Percentiles rank a stretch among this genome's conserved stretches.
phyloP scores from a whole-genome alignment of 1,139 yeast species.

The Sugiyamaella xylanicola region DNA sequence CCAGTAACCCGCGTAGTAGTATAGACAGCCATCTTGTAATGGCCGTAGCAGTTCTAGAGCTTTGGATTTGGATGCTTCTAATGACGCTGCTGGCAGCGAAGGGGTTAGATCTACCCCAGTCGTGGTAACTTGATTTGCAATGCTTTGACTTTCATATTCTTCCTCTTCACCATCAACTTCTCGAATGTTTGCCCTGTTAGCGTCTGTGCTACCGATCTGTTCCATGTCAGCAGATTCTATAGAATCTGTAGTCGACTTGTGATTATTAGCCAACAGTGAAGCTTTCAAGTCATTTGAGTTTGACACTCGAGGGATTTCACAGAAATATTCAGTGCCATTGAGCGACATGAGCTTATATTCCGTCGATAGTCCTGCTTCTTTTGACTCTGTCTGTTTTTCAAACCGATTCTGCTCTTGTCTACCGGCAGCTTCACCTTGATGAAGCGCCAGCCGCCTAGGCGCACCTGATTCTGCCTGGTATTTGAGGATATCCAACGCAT shows the following conservation, averaged over 20 bases:
- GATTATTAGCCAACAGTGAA: not conserved
- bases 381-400: not conserved
- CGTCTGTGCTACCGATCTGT: not conserved
- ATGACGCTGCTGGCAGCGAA: not conserved
- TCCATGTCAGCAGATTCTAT: not conserved
- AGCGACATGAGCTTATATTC: conserved; percentile 23
- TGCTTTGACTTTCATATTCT: not conserved
- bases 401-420: not conserved
- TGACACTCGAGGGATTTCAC: conserved; percentile 23
- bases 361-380: not conserved
- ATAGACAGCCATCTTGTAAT: conserved; percentile 42
- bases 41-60: conserved; percentile 38
- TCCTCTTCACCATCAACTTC: not conserved
- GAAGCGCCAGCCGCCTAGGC: not conserved
- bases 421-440: not conserved
- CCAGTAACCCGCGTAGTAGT: conserved; percentile 59
- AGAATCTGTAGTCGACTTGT: not conserved
- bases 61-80: conserved; percentile 19
- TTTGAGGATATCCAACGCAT: conserved; percentile 10
- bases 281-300: not conserved
- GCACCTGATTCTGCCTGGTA: not conserved
- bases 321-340: conserved; percentile 24
- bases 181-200: not conserved
- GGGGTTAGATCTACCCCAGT: not conserved
- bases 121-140: not conserved